A percentile compares a stretch with the other conserved stretches of the same genome.
Conservation (phyloP, 2,329 filamentous ascomycete species). For the Neopestalotiopsis clavispora region DNA sequence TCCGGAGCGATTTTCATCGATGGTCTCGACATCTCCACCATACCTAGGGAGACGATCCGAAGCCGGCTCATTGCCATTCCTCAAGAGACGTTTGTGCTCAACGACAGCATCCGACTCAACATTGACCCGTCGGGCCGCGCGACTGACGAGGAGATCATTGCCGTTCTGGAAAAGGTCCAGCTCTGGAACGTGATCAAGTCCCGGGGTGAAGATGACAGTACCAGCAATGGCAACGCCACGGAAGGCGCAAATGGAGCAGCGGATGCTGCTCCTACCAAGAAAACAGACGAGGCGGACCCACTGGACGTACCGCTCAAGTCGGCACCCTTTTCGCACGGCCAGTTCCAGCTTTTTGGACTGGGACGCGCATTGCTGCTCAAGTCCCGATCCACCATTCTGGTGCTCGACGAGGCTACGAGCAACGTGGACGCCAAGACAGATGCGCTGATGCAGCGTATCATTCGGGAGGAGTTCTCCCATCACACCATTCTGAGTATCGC, state of each 20-base stretch:
- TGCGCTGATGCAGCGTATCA: conserved; percentile 9
- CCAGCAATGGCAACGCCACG: not conserved
- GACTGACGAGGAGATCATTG: conserved; percentile 2
- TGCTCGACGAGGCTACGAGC: conserved; percentile 16
- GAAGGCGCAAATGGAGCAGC: not conserved
- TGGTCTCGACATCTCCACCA: conserved; percentile 1
- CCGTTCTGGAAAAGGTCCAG: conserved; percentile 11
- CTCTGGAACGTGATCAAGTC: conserved; percentile 16
- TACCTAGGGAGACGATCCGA: conserved; percentile 5
- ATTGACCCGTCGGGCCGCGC: conserved; percentile 12
- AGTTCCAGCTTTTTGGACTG: conserved; percentile 16
- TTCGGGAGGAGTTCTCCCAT: conserved; percentile 12
- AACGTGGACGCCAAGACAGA: conserved; percentile 16
- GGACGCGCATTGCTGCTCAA: conserved; percentile 12
- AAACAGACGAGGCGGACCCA: not conserved
- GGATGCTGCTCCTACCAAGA: not conserved
- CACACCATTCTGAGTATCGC: conserved; percentile 14
- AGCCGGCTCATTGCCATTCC: conserved; percentile 8
- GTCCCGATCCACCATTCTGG: not conserved
- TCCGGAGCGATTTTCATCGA: conserved; percentile 15
- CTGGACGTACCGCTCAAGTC: conserved; percentile 2
- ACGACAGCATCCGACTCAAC: conserved; percentile 13
- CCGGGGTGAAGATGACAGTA: not conserved
- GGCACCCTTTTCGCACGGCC: conserved; percentile 15
- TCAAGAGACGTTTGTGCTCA: conserved; percentile 14